A percentile compares a stretch with the other conserved stretches of the same genome.
Conservation (phyloP, 2,329 filamentous ascomycete species). For the Pseudocercospora fuligena region DNA sequence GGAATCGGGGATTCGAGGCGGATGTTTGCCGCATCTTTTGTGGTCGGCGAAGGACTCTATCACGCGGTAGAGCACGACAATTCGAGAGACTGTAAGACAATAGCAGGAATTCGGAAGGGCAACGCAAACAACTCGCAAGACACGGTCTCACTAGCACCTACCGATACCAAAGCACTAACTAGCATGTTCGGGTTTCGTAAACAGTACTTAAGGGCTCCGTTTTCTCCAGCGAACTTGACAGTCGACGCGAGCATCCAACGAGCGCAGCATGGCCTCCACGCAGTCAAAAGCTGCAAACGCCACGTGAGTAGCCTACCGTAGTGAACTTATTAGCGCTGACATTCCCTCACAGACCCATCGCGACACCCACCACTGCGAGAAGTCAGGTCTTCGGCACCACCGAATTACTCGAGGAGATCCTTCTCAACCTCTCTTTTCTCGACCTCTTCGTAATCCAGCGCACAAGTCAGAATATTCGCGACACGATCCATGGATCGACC, state of each 20-base stretch:
- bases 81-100: neutral
- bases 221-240: neutral
- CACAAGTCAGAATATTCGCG: neutral
- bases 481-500: neutral
- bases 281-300: neutral
- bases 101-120: neutral
- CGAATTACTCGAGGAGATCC: neutral
- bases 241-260: neutral
- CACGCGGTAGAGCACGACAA: neutral
- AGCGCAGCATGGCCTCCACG: neutral
- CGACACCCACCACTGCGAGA: neutral
- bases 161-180: neutral
- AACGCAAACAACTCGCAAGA: neutral
- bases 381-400: neutral
- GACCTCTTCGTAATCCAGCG: slow-evolving; percentile 3
- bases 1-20: neutral
- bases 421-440: neutral
- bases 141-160: neutral
- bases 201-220: neutral
- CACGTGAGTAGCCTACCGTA: neutral
- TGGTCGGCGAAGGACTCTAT: neutral
- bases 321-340: neutral
- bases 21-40: neutral
- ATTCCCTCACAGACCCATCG: neutral
- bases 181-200: neutral